phyloP scores from a whole-genome alignment of 352 stramenopile species.

The Globisporangium nodosum region DNA sequence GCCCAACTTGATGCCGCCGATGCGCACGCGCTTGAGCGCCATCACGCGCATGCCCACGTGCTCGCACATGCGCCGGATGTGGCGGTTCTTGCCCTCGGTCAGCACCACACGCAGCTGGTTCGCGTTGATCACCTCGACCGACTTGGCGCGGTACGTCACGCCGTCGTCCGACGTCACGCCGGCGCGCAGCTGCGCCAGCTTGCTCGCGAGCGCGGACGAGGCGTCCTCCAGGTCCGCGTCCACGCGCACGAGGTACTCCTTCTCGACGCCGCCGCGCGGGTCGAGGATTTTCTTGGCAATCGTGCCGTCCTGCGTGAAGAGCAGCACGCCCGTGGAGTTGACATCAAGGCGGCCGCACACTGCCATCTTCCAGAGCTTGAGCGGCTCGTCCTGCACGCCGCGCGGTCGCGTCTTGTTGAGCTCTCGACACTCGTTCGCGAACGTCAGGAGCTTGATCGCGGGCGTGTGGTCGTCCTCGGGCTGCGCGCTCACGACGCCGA shows the following conservation, averaged over 20 bases:
- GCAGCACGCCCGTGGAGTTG: constrained; percentile 76
- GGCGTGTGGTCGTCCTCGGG: constrained; percentile 58
- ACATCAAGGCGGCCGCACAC: constrained; percentile 77
- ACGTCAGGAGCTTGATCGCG: constrained; percentile 69
- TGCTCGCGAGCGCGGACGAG: constrained; percentile 47
- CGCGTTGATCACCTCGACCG: constrained; percentile 70
- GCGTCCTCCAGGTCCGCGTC: constrained; percentile 45
- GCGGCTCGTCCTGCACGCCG: constrained; percentile 35
- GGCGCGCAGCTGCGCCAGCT: constrained; percentile 42
- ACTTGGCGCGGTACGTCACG: constrained; percentile 71
- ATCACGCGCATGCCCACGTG: constrained; percentile 87
- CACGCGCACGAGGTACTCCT: constrained; percentile 83
- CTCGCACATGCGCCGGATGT: constrained; percentile 96
- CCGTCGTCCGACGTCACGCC: constrained; percentile 55
- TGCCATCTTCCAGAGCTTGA: constrained; percentile 71
- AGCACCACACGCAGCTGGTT: constrained; percentile 87
- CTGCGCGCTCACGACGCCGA: constrained; percentile 80
- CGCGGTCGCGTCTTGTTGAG: constrained; percentile 39
- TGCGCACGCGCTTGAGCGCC: constrained; percentile 89
- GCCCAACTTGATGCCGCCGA: constrained; percentile 85
- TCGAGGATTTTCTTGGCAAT: constrained; percentile 78
- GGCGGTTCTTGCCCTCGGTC: constrained; percentile 93
- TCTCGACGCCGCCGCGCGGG: constrained; percentile 63
- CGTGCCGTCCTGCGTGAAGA: constrained; percentile 80
- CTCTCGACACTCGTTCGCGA: constrained; percentile 72